Base-by-base conservation (phyloP, 2,329 filamentous ascomycete genomes). In the Alternaria arborescens region DNA sequence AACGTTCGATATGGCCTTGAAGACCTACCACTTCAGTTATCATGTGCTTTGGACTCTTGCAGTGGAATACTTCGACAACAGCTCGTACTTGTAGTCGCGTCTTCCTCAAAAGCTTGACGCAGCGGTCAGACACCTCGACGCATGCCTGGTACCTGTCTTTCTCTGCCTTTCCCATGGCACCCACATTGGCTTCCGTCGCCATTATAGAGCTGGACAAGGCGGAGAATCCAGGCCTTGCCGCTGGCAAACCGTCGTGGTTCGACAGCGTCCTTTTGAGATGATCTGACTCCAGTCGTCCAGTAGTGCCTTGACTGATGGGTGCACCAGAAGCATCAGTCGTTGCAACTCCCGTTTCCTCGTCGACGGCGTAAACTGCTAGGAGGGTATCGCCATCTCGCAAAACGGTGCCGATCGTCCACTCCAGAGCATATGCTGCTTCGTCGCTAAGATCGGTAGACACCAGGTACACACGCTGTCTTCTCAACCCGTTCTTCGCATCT, bases 381-480 rank as follows among this genome's bases (percentile, higher is more conserved):
- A 99, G 84, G 0, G 94, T 98, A 76, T 99, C 95, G 8, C 95
- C 95, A 70, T 98, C 94, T 50, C 95, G 88, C 30, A 99, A 84
- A 6, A 98, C 93, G 0, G 94, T 98, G 8, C 95, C 95, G 57
- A 99, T 94, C 0, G 94, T 95, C 95, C 95, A 99, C 78, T 99
- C 95, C 32, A 99, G 84, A 1, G 95, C 95, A 77, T 98, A 96
- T 7, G 92, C 92, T 5, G 94, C 94, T 80, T 99, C 95, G 38
- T 95, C 92, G 69, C 94, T 97, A 4, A 98, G 82, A 78, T 99
- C 95, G 0, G 93, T 97, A 3, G 95, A 94, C n/a, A 97, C 93
- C 16, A 99, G 82, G 75, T 98, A 99, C 71, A 95, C 96, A 54
- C 95, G 87, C 62, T 94, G 87, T 54, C 91, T 88, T 51, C 91